Conservation (phyloP, 805 yeast genomes). For the Wickerhamomyces bisporus region DNA sequence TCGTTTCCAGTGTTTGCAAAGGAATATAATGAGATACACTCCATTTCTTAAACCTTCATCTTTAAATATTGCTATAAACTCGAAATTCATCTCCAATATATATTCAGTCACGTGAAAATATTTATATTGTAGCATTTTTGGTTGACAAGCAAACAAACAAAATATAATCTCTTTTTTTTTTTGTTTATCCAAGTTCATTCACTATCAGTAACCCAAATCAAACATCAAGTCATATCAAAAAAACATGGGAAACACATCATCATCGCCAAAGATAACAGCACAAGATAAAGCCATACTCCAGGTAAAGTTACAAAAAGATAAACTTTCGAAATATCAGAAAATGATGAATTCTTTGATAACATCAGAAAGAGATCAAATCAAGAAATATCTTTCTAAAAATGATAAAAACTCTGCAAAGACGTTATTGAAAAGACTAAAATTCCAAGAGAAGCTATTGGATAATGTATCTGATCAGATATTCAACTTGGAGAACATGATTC, state of each 20-base stretch:
- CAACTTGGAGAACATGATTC: slow-evolving; percentile 71
- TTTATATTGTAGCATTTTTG: no score
- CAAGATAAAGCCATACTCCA: slow-evolving; percentile 86
- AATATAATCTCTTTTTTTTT: no score
- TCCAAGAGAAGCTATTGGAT: slow-evolving; percentile 66
- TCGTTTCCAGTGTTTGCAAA: no score
- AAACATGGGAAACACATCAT: slow-evolving; percentile 21
- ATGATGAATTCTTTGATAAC: slow-evolving; percentile 52
- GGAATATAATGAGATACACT: no score
- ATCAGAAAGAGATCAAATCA: slow-evolving; percentile 45
- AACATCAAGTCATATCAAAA: neutral
- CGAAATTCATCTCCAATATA: no score
- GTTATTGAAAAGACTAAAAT: slow-evolving; percentile 71
- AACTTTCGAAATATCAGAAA: slow-evolving; percentile 58
- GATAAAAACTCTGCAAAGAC: slow-evolving; percentile 52
- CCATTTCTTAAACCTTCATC: no score
- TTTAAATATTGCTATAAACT: no score
- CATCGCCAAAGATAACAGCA: slow-evolving; percentile 52
- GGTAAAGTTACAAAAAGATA: slow-evolving; percentile 84
- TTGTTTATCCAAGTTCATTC: no score
- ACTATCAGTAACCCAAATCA: no score
- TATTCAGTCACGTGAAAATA: no score
- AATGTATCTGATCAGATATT: slow-evolving; percentile 76
- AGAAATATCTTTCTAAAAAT: slow-evolving; percentile 21
- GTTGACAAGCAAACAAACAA: no score